phyloP scores from a whole-genome alignment of 1,139 yeast genomes.

The Nadsonia commutata region DNA sequence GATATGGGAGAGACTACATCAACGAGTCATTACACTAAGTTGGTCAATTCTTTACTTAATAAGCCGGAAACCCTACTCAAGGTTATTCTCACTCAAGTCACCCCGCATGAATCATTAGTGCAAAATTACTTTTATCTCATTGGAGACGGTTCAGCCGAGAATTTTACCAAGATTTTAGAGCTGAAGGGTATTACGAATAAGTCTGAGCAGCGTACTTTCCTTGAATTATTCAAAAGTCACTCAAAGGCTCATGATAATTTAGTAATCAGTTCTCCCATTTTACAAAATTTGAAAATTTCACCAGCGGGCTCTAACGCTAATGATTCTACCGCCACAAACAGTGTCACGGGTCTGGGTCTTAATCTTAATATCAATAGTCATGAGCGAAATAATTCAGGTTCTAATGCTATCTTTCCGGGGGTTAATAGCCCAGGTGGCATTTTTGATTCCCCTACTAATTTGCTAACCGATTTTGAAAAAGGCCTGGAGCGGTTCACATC shows the following conservation, averaged over 20 bases:
- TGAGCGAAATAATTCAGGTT: not conserved
- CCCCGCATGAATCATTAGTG: slow-evolving; percentile 54
- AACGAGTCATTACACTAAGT: slow-evolving; percentile 27
- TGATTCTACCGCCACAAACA: slow-evolving; percentile 1
- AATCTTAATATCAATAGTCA: not conserved
- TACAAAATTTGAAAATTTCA: slow-evolving; percentile 18
- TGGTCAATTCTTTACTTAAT: slow-evolving; percentile 34
- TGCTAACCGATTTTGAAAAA: slow-evolving; percentile 35
- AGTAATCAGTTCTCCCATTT: slow-evolving; percentile 30
- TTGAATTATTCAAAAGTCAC: slow-evolving; percentile 48
- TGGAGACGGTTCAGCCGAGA: slow-evolving; percentile 47
- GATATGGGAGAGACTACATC: slow-evolving; percentile 10
- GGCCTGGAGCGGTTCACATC: slow-evolving; percentile 37
- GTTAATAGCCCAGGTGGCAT: not conserved
- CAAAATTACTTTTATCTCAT: slow-evolving; percentile 52
- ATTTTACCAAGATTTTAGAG: slow-evolving; percentile 49
- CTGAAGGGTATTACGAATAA: slow-evolving; percentile 41
- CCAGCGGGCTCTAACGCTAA: slow-evolving; percentile 1
- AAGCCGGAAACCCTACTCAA: slow-evolving; percentile 52
- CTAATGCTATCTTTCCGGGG: not conserved
- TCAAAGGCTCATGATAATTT: slow-evolving; percentile 36
- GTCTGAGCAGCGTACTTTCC: slow-evolving; percentile 33
- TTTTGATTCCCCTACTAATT: slow-evolving; percentile 1
- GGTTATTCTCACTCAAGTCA: slow-evolving; percentile 44
- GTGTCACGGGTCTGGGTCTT: slow-evolving; percentile 1